Conservation (phyloP, 202 grass and related monocot genomes). For the Brachypodium distachyon region DNA sequence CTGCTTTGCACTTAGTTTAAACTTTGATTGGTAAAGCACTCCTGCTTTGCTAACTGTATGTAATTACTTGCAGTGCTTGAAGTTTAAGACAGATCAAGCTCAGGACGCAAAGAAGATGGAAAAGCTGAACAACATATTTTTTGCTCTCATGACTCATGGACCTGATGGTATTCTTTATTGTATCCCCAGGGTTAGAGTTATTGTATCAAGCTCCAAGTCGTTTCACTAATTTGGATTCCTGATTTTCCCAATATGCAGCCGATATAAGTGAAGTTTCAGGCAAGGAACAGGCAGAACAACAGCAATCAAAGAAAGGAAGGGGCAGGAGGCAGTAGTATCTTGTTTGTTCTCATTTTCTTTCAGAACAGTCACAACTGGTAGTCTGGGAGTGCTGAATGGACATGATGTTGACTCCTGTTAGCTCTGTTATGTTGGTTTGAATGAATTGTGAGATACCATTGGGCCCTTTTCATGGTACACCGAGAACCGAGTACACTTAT, state of each 20-base stretch:
- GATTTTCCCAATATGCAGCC: slow-evolving; percentile 31
- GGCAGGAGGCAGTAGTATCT: slow-evolving; percentile 66
- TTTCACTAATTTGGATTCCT: background rate
- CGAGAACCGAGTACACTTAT: background rate
- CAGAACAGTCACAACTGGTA: background rate
- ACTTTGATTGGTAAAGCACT: background rate
- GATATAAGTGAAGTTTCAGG: slow-evolving; percentile 81
- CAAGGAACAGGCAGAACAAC: slow-evolving; percentile 83
- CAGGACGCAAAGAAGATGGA: slow-evolving; percentile 98
- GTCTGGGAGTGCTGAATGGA: background rate
- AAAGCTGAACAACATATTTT: slow-evolving; percentile 93
- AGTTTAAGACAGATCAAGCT: slow-evolving; percentile 95
- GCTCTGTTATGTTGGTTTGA: background rate
- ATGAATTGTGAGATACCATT: background rate
- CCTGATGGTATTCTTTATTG: slow-evolving; percentile 52
- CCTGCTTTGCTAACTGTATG: slow-evolving; percentile 14
- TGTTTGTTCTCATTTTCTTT: background rate
- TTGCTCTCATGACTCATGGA: slow-evolving; percentile 80
- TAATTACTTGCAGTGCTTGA: slow-evolving; percentile 57
- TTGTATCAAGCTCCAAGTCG: background rate
- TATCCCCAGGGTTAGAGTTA: background rate
- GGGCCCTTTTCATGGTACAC: background rate
- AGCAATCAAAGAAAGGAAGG: slow-evolving; percentile 75
- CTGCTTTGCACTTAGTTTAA: background rate
- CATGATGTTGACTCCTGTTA: background rate